Conservation (phyloP, 345 rosid species). For the Viola odorata region DNA sequence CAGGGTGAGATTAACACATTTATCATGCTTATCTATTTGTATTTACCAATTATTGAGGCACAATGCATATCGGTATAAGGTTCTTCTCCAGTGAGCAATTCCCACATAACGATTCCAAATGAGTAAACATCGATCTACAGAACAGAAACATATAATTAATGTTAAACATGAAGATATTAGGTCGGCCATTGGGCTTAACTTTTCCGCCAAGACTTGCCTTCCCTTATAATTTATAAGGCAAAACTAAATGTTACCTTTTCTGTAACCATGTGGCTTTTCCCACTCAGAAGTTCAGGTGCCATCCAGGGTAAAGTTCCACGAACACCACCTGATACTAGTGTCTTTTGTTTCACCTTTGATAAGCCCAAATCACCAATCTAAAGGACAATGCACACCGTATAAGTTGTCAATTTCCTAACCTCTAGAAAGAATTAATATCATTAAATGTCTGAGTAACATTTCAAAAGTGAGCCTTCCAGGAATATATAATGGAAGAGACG, state of each 20-base stretch:
- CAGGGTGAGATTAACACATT: too few relatives aligned
- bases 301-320: constrained; percentile 99
- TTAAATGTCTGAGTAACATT: background rate
- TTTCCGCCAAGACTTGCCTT: too few relatives aligned
- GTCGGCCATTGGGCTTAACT: too few relatives aligned
- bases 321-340: constrained; percentile 95
- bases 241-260: constrained; percentile 83
- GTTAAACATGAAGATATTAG: too few relatives aligned
- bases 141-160: constrained; percentile 5
- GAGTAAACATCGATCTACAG: constrained; percentile 95
- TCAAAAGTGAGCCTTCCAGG: background rate
- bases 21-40: background rate
- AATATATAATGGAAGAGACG: background rate
- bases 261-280: constrained; percentile 93
- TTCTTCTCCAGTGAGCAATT: constrained; percentile 90
- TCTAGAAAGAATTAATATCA: background rate
- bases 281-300: constrained; percentile 99
- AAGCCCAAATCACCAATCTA: constrained; percentile 97
- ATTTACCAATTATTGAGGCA: constrained; percentile 91
- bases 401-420: constrained; percentile 9
- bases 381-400: constrained; percentile 10
- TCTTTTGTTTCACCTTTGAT: constrained; percentile 93
- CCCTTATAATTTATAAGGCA: too few relatives aligned
- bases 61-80: constrained; percentile 92
- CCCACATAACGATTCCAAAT: constrained; percentile 98